Base-by-base conservation (phyloP, 2,329 filamentous ascomycete species). In the Penicillium glabrum region DNA sequence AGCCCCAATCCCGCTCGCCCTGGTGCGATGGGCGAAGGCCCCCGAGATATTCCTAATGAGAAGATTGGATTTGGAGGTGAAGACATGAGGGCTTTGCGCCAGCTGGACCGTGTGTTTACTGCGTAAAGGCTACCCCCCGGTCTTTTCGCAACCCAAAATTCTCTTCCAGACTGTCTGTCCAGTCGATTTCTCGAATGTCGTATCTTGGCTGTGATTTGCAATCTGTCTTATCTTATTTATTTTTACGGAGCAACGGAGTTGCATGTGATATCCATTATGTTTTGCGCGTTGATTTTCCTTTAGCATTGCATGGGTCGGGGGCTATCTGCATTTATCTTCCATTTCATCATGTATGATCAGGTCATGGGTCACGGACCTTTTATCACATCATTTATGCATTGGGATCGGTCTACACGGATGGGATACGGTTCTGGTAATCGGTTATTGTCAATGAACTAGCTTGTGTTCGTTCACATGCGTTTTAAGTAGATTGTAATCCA, bases 1-100 rank as follows among this genome's bases (percentile, higher is more conserved):
- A 59, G 64, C 46, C 54, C 66, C 51, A 46, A 57, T 31, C 44
- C 56, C 41, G 26, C 49, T 35, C 50, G 60, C 9, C 52, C 14
- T 21, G 51, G 23, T n/a, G 35, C 56, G 46, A 43, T 57, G 46
- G 63, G 65, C 5, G 76, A 77, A 23, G 78, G 77, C 31, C 78
- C 82, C 8, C 79, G 80, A 53, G 82, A 84, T 65, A 84, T 85
- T 49, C 82, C 82, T 8, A 82, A 78, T 50, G 80, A 83, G 58
- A 84, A 84, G 61, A 72, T 84, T 26, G 82, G 80, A 5, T 85
- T 83, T 48, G 78, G 81, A 19, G 72, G 75, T 35, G 87, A 90
- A 69, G 88, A 90, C 62, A 82, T 82, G 59, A 79, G 86, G 62
- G 87, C 86, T 1, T 72, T 90, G 46, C 81, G 85, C 61, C 86